Conservation (phyloP, 1,284 basidiomycete genomes). For the Boletus smithii region DNA sequence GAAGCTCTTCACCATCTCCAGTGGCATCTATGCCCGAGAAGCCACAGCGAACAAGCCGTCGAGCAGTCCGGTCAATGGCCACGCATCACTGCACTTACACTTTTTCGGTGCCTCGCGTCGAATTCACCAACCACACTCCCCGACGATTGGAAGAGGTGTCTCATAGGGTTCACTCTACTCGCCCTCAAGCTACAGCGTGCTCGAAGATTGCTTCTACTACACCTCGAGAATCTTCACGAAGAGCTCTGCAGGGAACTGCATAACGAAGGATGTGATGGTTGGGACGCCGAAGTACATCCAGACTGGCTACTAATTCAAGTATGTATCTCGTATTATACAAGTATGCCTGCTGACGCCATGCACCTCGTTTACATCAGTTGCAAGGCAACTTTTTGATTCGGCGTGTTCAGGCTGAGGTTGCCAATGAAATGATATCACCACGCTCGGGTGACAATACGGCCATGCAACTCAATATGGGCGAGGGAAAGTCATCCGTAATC, state of each 20-base stretch:
- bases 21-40: slow-evolving; percentile 8
- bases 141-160: background rate
- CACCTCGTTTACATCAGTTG: too few relatives aligned
- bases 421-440: too few relatives aligned
- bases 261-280: too few relatives aligned
- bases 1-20: slow-evolving; percentile 4
- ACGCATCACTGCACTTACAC: slow-evolving; percentile 20
- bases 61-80: slow-evolving; percentile 21
- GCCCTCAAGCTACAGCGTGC: background rate
- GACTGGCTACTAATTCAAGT: background rate
- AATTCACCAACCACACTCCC: background rate
- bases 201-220: background rate
- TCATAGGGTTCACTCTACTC: background rate
- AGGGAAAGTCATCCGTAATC: too few relatives aligned
- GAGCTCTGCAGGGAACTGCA: background rate
- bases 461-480: too few relatives aligned
- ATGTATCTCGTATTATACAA: too few relatives aligned
- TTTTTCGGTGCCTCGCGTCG: slow-evolving; percentile 25
- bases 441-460: too few relatives aligned
- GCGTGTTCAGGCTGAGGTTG: background rate
- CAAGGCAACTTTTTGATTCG: background rate
- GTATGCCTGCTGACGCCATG: too few relatives aligned
- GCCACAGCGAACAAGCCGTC: slow-evolving; percentile 7
- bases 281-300: too few relatives aligned
- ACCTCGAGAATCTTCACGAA: background rate